Evolutionary conservation across 768 basidiomycete species (phyloP), one percentile per base, ranked within the genome.

Genomic region (Terana coerulea): DNA sequence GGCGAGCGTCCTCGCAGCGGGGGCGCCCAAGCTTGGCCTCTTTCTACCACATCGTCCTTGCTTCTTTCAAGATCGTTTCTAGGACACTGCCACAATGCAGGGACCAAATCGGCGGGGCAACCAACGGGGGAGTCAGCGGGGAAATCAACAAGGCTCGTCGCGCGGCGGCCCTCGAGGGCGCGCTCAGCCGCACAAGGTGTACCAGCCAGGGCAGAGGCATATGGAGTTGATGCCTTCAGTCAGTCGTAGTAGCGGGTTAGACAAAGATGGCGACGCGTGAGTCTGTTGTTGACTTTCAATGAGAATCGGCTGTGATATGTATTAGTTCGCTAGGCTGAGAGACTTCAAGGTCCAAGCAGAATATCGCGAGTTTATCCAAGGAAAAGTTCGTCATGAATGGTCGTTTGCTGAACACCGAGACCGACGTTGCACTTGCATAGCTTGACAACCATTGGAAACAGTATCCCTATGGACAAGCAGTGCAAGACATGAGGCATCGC

Each of bases 191-290:
- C 56, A 56, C 33, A 58, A 56, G 47, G 54, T 55, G 22, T 61
- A 54, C 50, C 36, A 59, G 42, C 45, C 54, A 1, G 62, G 60
- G 5, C 61, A 59, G 52, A 58, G 69, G 44, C 75, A 70, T 37
- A 83, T 88, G 81, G 80, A 86, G 52, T 68, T 77, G 44, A 77
- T 90, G 42, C 76, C 87, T 1, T 86, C 86, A 1, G 79, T 89
- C 41, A 90, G 88, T 61, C 75, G 88, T 34, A 88, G 86, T 59
- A 84, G 88, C 57, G 87, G 88, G 9, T 63, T 89, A 22, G 84
- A 84, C 58, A 81, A 78, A 57, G 86, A 81, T 53, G 87, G 88
- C 33, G 84, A 89, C 68, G 75, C 78, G 88, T 91, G 67, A 76
- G 88, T 62, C 10, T 22, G 29, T 19, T 14, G 17, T 46, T 29